These are phyloP conservation scores for Vanrija humicola DNA, from an alignment of 1,284 basidiomycete genomes.

Conservation along the genomic window DNA sequence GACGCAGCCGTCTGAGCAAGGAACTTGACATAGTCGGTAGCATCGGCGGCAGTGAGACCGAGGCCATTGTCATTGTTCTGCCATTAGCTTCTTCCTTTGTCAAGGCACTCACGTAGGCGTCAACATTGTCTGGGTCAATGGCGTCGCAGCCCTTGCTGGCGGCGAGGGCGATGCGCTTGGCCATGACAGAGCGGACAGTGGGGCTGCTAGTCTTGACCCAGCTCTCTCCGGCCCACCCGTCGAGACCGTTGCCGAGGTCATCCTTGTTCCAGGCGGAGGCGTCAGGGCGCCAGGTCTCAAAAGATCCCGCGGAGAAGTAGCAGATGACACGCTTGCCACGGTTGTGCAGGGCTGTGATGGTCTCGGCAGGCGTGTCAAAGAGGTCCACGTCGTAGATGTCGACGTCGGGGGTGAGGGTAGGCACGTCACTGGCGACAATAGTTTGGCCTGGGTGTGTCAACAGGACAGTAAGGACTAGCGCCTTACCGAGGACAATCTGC, in stretches of 20 bases:
- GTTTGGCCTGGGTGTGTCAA: too few relatives aligned
- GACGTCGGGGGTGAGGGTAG: neutral
- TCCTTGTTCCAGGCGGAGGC: neutral
- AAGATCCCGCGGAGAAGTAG: constrained; percentile 45
- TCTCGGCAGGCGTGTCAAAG: constrained; percentile 1
- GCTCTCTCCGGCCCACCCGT: constrained; percentile 6
- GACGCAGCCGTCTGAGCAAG: constrained; percentile 23
- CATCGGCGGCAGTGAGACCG: constrained; percentile 19
- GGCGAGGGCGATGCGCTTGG: constrained; percentile 27
- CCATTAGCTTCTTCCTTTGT: constrained; percentile 9
- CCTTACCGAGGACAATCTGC: constrained; percentile 8
- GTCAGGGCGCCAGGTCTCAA: constrained; percentile 22
- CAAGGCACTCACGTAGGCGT: constrained; percentile 23
- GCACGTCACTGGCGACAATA: neutral
- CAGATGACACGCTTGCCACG: constrained; percentile 43
- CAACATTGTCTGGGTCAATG: constrained; percentile 46
- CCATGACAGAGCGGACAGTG: constrained; percentile 2
- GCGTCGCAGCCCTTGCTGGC: constrained; percentile 43
- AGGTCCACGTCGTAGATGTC: constrained; percentile 10
- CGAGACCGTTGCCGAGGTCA: constrained; percentile 3
- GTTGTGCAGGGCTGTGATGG: constrained; percentile 8
- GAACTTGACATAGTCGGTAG: constrained; percentile 37
- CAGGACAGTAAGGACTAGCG: neutral
- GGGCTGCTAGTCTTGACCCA: constrained; percentile 3
- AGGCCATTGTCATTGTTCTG: constrained; percentile 5